Conservation (phyloP, 192 early-diverging fungal genomes). For the Coemansia guatemalensis region DNA sequence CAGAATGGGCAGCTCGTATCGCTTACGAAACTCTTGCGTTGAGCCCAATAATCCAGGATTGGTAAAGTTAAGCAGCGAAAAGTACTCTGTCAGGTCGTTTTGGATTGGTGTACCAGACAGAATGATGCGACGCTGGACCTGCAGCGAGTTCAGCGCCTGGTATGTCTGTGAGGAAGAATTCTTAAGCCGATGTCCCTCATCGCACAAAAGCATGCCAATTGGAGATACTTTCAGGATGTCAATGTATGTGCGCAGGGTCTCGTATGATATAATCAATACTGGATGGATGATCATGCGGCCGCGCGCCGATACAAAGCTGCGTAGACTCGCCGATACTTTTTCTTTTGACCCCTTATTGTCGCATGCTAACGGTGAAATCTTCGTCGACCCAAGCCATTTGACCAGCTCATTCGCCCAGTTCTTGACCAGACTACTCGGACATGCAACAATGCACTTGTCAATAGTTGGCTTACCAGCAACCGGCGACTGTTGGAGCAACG, state of each 20-base stretch:
- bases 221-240: slow-evolving; percentile 72
- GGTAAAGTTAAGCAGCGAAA: slow-evolving; percentile 90
- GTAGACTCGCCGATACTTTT: slow-evolving; percentile 73
- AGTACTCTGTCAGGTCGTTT: slow-evolving; percentile 90
- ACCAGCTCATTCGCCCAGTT: slow-evolving; percentile 99
- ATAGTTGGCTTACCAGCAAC: slow-evolving; percentile 86
- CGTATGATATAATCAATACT: slow-evolving; percentile 98
- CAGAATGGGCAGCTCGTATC: slow-evolving; percentile 92
- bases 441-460: slow-evolving; percentile 95
- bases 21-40: slow-evolving; percentile 83
- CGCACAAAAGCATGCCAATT: slow-evolving; percentile 92
- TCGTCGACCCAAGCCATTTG: slow-evolving; percentile 88
- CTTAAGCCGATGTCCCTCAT: slow-evolving; percentile 96
- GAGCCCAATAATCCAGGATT: slow-evolving; percentile 92
- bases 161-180: slow-evolving; percentile 86
- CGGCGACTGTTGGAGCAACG: slow-evolving; percentile 88
- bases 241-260: slow-evolving; percentile 85
- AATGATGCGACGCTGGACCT: slow-evolving; percentile 90
- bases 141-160: slow-evolving; percentile 74
- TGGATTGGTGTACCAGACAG: slow-evolving; percentile 97
- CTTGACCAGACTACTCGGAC: slow-evolving; percentile 91
- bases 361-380: slow-evolving; percentile 83
- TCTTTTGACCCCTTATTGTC: slow-evolving; percentile 90
- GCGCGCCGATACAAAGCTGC: slow-evolving; percentile 77
- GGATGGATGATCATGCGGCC: slow-evolving; percentile 85